Evolutionary conservation across 345 rosid genomes (phyloP), one percentile per base, ranked within the genome.

Genomic region (Microthlaspi erraticum): DNA sequence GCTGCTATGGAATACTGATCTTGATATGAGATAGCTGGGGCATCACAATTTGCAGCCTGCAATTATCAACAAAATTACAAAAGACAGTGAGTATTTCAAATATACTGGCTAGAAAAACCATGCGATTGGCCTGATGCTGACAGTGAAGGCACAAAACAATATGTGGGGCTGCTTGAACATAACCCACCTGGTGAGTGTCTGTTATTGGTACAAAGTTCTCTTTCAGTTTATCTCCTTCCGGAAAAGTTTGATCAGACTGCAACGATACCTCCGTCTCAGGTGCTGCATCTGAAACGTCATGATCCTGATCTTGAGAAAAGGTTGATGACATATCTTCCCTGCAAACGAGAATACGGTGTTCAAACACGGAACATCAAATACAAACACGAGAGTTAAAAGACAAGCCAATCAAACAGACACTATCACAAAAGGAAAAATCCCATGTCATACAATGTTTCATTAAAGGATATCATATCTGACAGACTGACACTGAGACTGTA

Each of bases 31-130:
- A 78, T 78, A 53, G 87, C 68, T 57, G 84, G 73, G 19, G 81
- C 57, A 50, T 81, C 64, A 74, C 81, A 71, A 75, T 74, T 81
- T 63, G 81, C 88, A 68, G 70, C 74, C 98, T 92, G 72, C 81
- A 83, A 38, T 42, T 56, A 43, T 42, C 44, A 61, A 51, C 37
- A 71, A 11, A 6, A 51, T 32, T 14, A 13, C 3, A 31, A 23
- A 51, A 41, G 44, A 41, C n/a, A 39, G 17, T 60, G 20, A 29
- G 54, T 54, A 12, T 46, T 13, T 31, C 29, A 64, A 10, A 51
- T 13, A 13, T 33, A 10, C 45, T 33, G 41, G 39, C 56, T 67
- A 79, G 87, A 75, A 67, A 60, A 72, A 80, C 74, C 82, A 36
- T n/a, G 73, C 29, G 62, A 71, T 49, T 86, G 82, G 79, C 66